phyloP scores from a whole-genome alignment of 2,329 filamentous ascomycete species.

The Aspergillus costaricaensis region DNA sequence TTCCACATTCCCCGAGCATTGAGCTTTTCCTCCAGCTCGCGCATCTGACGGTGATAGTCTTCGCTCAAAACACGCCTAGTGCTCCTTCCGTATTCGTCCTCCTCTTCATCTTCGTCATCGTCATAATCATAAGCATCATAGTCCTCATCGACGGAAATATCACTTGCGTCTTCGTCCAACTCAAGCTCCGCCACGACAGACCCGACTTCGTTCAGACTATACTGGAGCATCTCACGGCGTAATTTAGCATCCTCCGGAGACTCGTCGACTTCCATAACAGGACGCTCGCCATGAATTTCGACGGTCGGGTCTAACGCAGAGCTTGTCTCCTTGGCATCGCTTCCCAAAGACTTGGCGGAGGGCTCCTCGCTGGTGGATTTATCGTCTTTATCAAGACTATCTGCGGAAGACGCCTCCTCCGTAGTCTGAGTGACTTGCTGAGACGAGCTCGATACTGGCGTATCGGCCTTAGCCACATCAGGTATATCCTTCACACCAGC shows the following conservation, averaged over 20 bases:
- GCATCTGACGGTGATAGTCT: constrained; percentile 79
- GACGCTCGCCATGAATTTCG: constrained; percentile 32
- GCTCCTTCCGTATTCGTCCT: constrained; percentile 75
- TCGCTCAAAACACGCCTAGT: constrained; percentile 68
- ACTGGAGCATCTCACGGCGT: constrained; percentile 85
- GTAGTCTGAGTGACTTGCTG: constrained; percentile 10
- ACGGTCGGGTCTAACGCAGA: constrained; percentile 24
- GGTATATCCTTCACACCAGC: constrained; percentile 65
- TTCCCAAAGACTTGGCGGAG: background rate
- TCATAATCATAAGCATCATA: constrained; percentile 57
- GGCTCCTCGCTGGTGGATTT: background rate
- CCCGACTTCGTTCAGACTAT: constrained; percentile 83
- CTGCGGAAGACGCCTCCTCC: background rate
- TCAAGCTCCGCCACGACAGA: constrained; percentile 90
- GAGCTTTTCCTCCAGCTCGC: constrained; percentile 76
- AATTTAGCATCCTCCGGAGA: constrained; percentile 76
- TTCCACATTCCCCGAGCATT: constrained; percentile 60
- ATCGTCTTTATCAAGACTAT: constrained; percentile 2
- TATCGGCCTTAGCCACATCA: constrained; percentile 19
- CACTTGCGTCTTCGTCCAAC: constrained; percentile 66
- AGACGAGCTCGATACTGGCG: constrained; percentile 15
- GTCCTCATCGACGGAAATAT: constrained; percentile 55
- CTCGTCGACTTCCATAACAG: constrained; percentile 72
- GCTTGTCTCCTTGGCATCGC: constrained; percentile 9
- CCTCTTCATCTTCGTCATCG: constrained; percentile 59